Conservation (phyloP, 2,329 filamentous ascomycete genomes). For the Septoria linicola region DNA sequence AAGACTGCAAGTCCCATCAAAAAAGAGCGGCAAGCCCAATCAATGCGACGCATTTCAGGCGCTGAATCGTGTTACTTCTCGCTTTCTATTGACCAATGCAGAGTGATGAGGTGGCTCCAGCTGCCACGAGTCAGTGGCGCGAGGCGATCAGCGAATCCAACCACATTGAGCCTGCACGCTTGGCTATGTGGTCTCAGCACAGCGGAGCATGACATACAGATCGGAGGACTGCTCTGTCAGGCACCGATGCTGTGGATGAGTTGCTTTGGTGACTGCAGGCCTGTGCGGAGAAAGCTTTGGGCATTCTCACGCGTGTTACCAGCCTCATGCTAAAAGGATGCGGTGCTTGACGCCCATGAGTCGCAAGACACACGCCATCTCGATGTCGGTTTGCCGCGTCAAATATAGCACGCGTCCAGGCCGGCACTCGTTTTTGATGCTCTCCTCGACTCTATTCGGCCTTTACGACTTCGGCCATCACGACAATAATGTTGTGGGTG, state of each 20-base stretch:
- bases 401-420: constrained; percentile 20
- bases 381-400: constrained; percentile 10
- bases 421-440: constrained; percentile 4
- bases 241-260: not conserved
- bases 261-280: not conserved
- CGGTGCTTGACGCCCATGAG: constrained; percentile 14
- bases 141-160: constrained; percentile 16
- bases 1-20: constrained; percentile 2
- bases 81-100: constrained; percentile 10
- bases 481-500: constrained; percentile 15
- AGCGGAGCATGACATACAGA: constrained; percentile 9
- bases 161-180: constrained; percentile 19
- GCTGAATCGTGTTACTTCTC: constrained; percentile 20
- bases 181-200: constrained; percentile 8
- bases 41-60: not conserved
- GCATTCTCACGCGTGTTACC: constrained; percentile 12
- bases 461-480: constrained; percentile 14
- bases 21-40: constrained; percentile 8
- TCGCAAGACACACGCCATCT: constrained; percentile 19
- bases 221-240: constrained; percentile 5
- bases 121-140: constrained; percentile 19
- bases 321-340: constrained; percentile 11
- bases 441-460: constrained; percentile 16
- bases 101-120: constrained; percentile 21
- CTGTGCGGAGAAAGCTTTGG: constrained; percentile 9